These are phyloP conservation scores for Taphrina betulina DNA, from an alignment of 1,139 yeast species.

Conservation along the genomic window DNA sequence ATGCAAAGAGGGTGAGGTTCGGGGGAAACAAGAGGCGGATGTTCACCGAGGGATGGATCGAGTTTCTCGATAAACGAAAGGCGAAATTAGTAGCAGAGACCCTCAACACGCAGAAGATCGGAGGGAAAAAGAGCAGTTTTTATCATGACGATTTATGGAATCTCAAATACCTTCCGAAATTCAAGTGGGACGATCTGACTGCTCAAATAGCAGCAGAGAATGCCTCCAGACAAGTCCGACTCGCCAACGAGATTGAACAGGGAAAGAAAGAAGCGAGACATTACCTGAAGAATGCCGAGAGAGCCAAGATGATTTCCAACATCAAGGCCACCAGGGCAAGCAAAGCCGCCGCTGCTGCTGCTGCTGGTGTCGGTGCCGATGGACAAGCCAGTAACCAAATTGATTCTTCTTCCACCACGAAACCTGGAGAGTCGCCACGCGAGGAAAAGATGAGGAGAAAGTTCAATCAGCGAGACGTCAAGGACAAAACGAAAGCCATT, in stretches of 20 bases:
- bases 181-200: constrained; percentile 93
- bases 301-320: constrained; percentile 72
- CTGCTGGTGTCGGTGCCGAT: constrained; percentile 3
- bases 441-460: constrained; percentile 36
- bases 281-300: constrained; percentile 79
- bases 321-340: constrained; percentile 55
- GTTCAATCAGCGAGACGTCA: constrained; percentile 37
- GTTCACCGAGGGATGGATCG: constrained; percentile 97
- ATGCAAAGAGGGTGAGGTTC: constrained; percentile 68
- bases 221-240: constrained; percentile 81
- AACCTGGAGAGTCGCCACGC: not conserved
- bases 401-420: not conserved
- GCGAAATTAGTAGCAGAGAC: constrained; percentile 88
- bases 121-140: constrained; percentile 89
- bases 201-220: constrained; percentile 90
- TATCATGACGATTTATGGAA: constrained; percentile 93
- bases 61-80: constrained; percentile 73
- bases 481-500: constrained; percentile 33
- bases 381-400: not conserved
- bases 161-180: constrained; percentile 81
- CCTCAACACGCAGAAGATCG: constrained; percentile 80
- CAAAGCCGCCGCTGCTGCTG: constrained; percentile 37
- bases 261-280: constrained; percentile 83
- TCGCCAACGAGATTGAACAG: constrained; percentile 83
- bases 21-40: constrained; percentile 94